Conservation (phyloP, 2,329 filamentous ascomycete genomes). For the Venturia nashicola region DNA sequence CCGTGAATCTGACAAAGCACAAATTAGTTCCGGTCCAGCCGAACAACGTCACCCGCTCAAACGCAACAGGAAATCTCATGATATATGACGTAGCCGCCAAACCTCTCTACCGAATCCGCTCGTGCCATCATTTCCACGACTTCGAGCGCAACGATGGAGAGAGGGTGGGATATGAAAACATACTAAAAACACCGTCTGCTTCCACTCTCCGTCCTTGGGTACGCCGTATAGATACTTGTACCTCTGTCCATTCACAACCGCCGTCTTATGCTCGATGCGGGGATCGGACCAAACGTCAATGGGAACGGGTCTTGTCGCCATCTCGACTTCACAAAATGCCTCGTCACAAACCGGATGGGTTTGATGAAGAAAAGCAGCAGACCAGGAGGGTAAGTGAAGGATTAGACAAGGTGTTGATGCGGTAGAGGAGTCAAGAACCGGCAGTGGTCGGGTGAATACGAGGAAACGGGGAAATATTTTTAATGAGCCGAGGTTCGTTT, state of each 20-base stretch:
- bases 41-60: too few species aligned
- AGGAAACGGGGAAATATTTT: too few species aligned
- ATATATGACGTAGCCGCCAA: background rate
- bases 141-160: background rate
- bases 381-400: too few species aligned
- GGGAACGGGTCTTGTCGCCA: constrained; percentile 35
- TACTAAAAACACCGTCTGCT: constrained; percentile 43
- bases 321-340: background rate
- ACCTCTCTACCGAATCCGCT: too few species aligned
- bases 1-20: constrained; percentile 48
- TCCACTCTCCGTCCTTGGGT: constrained; percentile 30
- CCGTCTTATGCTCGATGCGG: constrained; percentile 51
- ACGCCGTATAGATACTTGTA: constrained; percentile 51
- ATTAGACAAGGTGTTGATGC: too few species aligned
- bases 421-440: too few species aligned
- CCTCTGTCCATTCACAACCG: constrained; percentile 52
- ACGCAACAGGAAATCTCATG: background rate
- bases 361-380: too few species aligned
- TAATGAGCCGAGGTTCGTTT: too few species aligned
- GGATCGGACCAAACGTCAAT: constrained; percentile 51
- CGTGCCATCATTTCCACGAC: too few species aligned
- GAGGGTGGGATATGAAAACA: background rate
- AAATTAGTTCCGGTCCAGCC: background rate
- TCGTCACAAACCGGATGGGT: too few species aligned
- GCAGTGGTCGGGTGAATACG: too few species aligned